Evolutionary conservation across 2,329 filamentous ascomycete genomes (phyloP), one percentile per base, ranked within the genome.

Genomic region (Periconia sp.): DNA sequence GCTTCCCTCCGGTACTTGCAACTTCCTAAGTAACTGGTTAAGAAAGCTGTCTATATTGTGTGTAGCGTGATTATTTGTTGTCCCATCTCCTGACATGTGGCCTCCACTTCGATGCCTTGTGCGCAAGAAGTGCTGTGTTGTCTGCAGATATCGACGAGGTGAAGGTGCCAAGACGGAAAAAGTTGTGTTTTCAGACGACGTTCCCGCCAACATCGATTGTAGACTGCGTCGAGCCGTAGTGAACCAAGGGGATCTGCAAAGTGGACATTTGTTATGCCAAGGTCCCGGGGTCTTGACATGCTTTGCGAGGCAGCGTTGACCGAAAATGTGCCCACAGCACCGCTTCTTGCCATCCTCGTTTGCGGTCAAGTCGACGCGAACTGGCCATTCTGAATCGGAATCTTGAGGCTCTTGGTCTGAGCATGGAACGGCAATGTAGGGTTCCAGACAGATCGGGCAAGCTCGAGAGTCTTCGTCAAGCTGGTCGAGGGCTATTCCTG

Each of bases 271-370:
- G 15, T 19, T 44, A 13, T 15, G 32, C 38, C 35, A 43, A 4
- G 47, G 19, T 2, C 33, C 47, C 6, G 17, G 19, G 10, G 31
- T 35, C 28, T 32, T 37, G 16, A 47, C 25, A 9, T 46, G 28
- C 11, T 26, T 16, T 23, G 26, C 31, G 2, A 50, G 33, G 29
- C 47, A 41, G 9, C 37, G 26, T 6, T 28, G 31, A 2, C 40
- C 40, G 3, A 47, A 25, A 11, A 41, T 28, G 25, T 50, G 47
- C 9, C 43, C 28, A 30, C 43, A 50, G n/a, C 40, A 41, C 33
- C 18, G 40, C 4, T 13, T 41, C 17, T 16, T 18, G 11, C 21
- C 40, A 9, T 41, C 22, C 2, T 15, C 5, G 3, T 38, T 40
- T 10, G 43, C 40, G 2, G 45, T 31, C 29, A 41, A 12, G 1